A percentile compares a stretch with the other conserved stretches of the same genome.
phyloP scores from a whole-genome alignment of 768 basidiomycete species.

The Calvatia gigantea region DNA sequence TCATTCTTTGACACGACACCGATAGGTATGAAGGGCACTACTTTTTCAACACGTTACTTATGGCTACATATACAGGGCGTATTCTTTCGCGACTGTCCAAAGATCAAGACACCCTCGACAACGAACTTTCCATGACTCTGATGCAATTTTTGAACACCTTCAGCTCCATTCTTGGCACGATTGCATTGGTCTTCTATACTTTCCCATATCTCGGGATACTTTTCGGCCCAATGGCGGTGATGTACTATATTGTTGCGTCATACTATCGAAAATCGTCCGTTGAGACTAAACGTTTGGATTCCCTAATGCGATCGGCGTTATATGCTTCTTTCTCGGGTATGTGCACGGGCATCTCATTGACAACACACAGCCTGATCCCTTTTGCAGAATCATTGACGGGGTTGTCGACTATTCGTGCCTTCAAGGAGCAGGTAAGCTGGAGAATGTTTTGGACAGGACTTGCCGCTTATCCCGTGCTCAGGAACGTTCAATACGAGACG shows the following conservation, averaged over 20 bases:
- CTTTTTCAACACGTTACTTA: slow-evolving; percentile 3
- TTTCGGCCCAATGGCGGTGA: slow-evolving; percentile 47
- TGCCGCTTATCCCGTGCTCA: slow-evolving; percentile 18
- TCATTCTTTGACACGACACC: slow-evolving; percentile 77
- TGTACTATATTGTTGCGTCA: slow-evolving; percentile 50
- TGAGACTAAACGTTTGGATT: slow-evolving; percentile 64
- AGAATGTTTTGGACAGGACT: neutral
- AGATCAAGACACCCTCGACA: slow-evolving; percentile 59
- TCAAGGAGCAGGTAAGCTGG: slow-evolving; percentile 44
- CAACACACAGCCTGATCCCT: neutral
- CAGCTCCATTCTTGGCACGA: slow-evolving; percentile 47
- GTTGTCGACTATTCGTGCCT: slow-evolving; percentile 59
- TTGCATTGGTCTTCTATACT: slow-evolving; percentile 61
- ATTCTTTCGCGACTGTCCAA: slow-evolving; percentile 57
- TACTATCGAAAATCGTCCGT: slow-evolving; percentile 63
- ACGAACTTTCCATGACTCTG: slow-evolving; percentile 40
- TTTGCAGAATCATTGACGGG: slow-evolving; percentile 58
- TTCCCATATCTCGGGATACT: slow-evolving; percentile 67
- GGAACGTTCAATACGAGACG: slow-evolving; percentile 45
- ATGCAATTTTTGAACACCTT: slow-evolving; percentile 43
- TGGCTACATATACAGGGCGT: slow-evolving; percentile 35
- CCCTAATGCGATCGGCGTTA: slow-evolving; percentile 53
- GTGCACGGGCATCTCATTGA: slow-evolving; percentile 1
- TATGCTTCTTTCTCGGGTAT: slow-evolving; percentile 57
- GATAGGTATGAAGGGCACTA: slow-evolving; percentile 37